Percentiles rank a stretch among this genome's conserved stretches.
Evolutionary conservation across 495 filamentous ascomycete genomes (phyloP).

Genomic region (Penicillium atrosanguineum): DNA sequence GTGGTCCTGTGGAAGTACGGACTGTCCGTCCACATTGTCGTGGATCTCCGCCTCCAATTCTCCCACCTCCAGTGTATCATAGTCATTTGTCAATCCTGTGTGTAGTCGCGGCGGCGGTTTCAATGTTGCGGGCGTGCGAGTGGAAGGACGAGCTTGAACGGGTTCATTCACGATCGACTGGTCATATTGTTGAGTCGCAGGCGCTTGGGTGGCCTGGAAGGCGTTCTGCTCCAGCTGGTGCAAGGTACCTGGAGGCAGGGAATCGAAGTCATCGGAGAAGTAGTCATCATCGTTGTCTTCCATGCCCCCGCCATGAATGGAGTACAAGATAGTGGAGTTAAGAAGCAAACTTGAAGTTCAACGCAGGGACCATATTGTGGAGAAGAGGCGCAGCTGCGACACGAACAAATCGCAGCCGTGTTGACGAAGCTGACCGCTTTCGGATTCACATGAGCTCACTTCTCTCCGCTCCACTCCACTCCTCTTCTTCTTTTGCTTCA

Average conservation of each 20-base stretch:
- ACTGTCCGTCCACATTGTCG: slow-evolving; percentile 38
- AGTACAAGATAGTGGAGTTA: slow-evolving; percentile 6
- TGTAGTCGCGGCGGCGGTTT: slow-evolving; percentile 34
- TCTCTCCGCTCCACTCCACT: slow-evolving; percentile 19
- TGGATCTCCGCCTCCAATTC: slow-evolving; percentile 54
- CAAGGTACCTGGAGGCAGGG: slow-evolving; percentile 50
- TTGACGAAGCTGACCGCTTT: slow-evolving; percentile 22
- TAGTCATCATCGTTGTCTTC: slow-evolving; percentile 60
- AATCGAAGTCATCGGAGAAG: slow-evolving; percentile 65
- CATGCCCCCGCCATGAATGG: slow-evolving; percentile 55
- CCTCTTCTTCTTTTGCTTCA: slow-evolving; percentile 3
- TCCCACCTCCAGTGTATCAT: slow-evolving; percentile 55
- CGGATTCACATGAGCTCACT: slow-evolving; percentile 27
- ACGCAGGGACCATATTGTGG: neutral
- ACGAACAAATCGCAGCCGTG: neutral
- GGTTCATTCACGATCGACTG: slow-evolving; percentile 3
- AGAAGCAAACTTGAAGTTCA: slow-evolving; percentile 1
- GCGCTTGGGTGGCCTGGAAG: slow-evolving; percentile 48
- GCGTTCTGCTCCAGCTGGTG: slow-evolving; percentile 56
- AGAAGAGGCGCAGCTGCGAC: slow-evolving; percentile 10
- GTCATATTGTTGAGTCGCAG: slow-evolving; percentile 15
- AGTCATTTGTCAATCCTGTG: slow-evolving; percentile 47
- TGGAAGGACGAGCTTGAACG: slow-evolving; percentile 3
- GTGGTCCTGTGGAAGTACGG: slow-evolving; percentile 21
- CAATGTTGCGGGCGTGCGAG: slow-evolving; percentile 17